Evolutionary conservation across 129 eudicot genomes (phyloP), one percentile per base, ranked within the genome.

Genomic region (Flaveria trinervia): DNA sequence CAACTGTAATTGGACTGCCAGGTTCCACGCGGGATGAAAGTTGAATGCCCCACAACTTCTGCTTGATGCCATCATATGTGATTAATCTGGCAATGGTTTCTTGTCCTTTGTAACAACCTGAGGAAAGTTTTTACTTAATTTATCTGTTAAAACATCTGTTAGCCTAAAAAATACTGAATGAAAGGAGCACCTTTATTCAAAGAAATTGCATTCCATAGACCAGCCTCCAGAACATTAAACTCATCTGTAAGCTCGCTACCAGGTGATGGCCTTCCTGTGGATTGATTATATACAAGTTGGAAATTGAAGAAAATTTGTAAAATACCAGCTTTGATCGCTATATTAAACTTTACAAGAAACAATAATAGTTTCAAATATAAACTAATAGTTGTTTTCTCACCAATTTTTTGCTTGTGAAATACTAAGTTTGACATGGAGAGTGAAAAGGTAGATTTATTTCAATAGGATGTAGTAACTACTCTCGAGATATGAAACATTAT

Each of bases 61-160:
- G 97, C 81, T 92, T 92, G 65, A 92, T 72, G 45, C 97, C 97
- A 79, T 92, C 97, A 39, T 92, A 92, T 25, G 97, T 89, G 78
- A 92, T 77, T 23, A 92, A 90, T 88, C 97, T 92, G 16, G 97
- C 79, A 72, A 92, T 88, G 73, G 97, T 92, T 71, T 92, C 97
- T 79, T 89, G 97, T 74, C 97, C 97, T 77, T 92, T 92, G 62
- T 92, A 92, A 76, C 97, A 92, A 50, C 97, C 97, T 92, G 77
- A 30, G 22, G 23, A 60, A 36, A 62, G 43, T 45, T 70, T 41
- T 46, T 69, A 50, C 28, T 82, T 44, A 52, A 22, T 22, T 77
- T 52, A 18, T 71, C 2, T 44, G 14, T 51, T 39, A 65, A 2
- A 52, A 14, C 45, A 69, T 26, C 30, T 26, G 43, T 36, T 28